Evolutionary conservation across 2,329 filamentous ascomycete species (phyloP), one percentile per base, ranked within the genome.

Genomic region (Diaporthe sp.): DNA sequence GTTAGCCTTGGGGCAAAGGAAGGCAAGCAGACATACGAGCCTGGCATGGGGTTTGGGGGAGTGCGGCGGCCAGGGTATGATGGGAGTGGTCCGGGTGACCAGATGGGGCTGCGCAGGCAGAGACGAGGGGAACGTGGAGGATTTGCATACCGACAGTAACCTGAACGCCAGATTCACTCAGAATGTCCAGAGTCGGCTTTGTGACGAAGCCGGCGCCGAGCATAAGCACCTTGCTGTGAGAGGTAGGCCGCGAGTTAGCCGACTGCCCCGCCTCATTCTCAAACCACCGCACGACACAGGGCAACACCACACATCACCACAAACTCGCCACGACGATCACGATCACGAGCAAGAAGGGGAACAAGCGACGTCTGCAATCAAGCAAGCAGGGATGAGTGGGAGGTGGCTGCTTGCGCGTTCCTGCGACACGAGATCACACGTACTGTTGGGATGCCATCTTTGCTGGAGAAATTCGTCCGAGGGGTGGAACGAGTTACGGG

Each of bases 131-230:
- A 25, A 49, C 4, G 31, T 31, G 7, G 53, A 49, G 34, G 57
- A 2, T 13, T 46, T 42, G 51, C 88, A 78, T 87, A 92, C 91
- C 91, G 78, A 93, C 91, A n/a, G 91, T 93, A 71, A 94, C 91
- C 73, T 86, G 81, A 76, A 93, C 87, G 78, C 89, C 91, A n/a
- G 89, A 84, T 62, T 91, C 86, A 82, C 85, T 86, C 77, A 94
- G 88, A 77, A 93, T 86, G 78, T 94, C 90, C 76, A 94, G 88
- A 25, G 92, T 92, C 74, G 92, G 92, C 81, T 87, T 88, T 79
- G 91, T 90, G 79, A 93, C 91, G 83, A 90, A 90, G 81, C 89
- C 89, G 73, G 89, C 85, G 77, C 88, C 88, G 79, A 88, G 87
- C 84, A 88, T 86, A 39, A 86, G 82, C 76, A 84, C 83, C 81